Base-by-base conservation (phyloP, 805 yeast species). In the Wickerhamiella vanderwaltii region DNA sequence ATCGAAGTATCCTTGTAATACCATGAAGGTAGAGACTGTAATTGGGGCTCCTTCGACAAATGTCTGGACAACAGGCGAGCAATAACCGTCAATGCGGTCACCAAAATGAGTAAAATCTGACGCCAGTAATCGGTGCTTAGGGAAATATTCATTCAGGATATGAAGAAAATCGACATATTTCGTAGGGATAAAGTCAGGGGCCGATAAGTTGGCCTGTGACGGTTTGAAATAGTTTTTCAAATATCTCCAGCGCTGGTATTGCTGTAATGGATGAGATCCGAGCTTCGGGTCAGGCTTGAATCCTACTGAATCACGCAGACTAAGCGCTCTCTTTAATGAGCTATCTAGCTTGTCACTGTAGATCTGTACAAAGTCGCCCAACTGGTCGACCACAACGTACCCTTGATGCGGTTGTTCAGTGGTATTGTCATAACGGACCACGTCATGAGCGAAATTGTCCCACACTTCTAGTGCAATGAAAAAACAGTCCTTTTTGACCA, bases 181-280 rank as follows among this genome's bases (percentile, higher is more conserved):
- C 0, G 93, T 81, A n/a, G 95, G 95, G 24, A 84, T 72, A 57
- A 72, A 84, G 53, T 84, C 94, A 0, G 84, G 79, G 2, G 73
- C 75, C 0, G 85, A 67, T 23, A 84, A 59, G 39, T 74, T 69
- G 39, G 78, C 82, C 46, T 77, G 67, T 52, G 79, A 67, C 1
- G 94, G 94, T 30, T 76, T 65, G 1, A 78, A 20, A 25, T 71
- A 58, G 49, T 79, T 68, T 43, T 69, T 65, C 44, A 69, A 46
- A 36, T 59, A 54, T 42, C 74, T 60, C 48, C 63, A 57, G 3
- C 59, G 43, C 15, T 61, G 51, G 1, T 75, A 70, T 45, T 73
- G 75, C 31, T 73, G 65, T 35, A 77, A 58, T 9, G 94, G 94
- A 56, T 79, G 87, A 15, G 63, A 60, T 12, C 66, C 62, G n/a